Percentiles rank a stretch among this genome's conserved stretches.
Conservation (phyloP, 2,329 filamentous ascomycete genomes). For the Blastomyces gilchristii region DNA sequence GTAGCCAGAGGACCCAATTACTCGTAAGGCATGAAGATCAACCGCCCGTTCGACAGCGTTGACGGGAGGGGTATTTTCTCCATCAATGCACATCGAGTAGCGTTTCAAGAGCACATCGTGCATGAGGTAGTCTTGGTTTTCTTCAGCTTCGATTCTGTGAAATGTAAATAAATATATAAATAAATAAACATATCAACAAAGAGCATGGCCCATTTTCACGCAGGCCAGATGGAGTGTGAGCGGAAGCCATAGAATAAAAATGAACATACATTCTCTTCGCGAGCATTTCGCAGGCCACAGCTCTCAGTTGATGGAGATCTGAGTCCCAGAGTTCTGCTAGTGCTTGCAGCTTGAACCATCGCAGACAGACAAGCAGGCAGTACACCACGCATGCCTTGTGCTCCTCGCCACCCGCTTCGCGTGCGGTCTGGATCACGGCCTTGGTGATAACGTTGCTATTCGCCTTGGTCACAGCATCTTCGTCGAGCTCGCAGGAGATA, state of each 20-base stretch:
- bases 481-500: conserved; percentile 80
- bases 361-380: conserved; percentile 62
- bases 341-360: conserved; percentile 73
- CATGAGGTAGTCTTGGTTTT: conserved; percentile 67
- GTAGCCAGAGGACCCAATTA: conserved; percentile 89
- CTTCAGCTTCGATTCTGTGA: conserved; percentile 68
- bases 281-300: conserved; percentile 78
- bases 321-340: conserved; percentile 82
- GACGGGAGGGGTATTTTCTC: conserved; percentile 59
- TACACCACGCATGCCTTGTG: conserved; percentile 73
- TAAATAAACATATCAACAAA: not conserved
- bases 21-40: conserved; percentile 75
- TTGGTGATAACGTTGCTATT: conserved; percentile 79
- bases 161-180: not conserved
- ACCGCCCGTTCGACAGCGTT: conserved; percentile 93
- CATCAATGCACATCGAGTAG: conserved; percentile 70
- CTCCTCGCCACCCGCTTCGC: conserved; percentile 66
- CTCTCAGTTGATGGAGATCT: conserved; percentile 67
- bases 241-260: not conserved
- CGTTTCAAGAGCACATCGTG: conserved; percentile 75
- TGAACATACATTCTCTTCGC: conserved; percentile 57
- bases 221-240: not conserved
- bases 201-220: no score
- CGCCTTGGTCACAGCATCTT: conserved; percentile 60
- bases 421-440: conserved; percentile 69